These are phyloP conservation scores for Pilobolus umbonatus DNA, from an alignment of 192 early-diverging fungal species.

Conservation along the genomic window DNA sequence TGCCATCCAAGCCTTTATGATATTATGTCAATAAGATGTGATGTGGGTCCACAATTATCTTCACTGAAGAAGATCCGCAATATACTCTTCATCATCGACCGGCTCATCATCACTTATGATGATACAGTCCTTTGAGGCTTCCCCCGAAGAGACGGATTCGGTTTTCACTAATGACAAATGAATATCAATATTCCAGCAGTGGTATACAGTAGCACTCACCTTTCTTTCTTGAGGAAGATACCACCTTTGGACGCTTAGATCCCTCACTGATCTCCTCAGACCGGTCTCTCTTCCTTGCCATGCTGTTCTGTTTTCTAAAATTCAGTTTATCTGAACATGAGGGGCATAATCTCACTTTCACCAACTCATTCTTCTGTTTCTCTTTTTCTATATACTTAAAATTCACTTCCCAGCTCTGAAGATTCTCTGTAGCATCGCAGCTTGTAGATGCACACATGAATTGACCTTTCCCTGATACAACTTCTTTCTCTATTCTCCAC, in stretches of 20 bases:
- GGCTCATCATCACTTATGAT: background rate
- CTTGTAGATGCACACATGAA: constrained; percentile 64
- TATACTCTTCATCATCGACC: background rate
- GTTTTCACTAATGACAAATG: too few relatives aligned
- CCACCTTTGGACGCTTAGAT: too few relatives aligned
- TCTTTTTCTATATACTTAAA: constrained; percentile 75
- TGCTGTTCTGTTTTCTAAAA: constrained; percentile 58
- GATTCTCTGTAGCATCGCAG: constrained; percentile 38
- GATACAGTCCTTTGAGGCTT: constrained; percentile 8
- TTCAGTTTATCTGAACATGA: constrained; percentile 69
- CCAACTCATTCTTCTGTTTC: constrained; percentile 72
- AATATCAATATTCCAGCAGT: too few relatives aligned
- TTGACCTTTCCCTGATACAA: constrained; percentile 67
- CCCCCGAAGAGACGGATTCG: too few relatives aligned
- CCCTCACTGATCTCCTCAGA: constrained; percentile 5
- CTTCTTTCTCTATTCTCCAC: constrained; percentile 68
- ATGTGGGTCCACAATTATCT: too few relatives aligned
- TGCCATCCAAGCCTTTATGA: too few relatives aligned
- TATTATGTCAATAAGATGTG: too few relatives aligned
- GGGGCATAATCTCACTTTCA: constrained; percentile 73
- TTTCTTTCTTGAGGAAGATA: background rate
- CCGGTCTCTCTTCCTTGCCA: constrained; percentile 24
- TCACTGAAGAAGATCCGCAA: too few relatives aligned
- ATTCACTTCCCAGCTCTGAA: constrained; percentile 83
- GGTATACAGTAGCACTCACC: constrained; percentile 5